Evolutionary conservation across 148 eudicot genomes (phyloP).

Genomic region (Arbutus unedo): DNA sequence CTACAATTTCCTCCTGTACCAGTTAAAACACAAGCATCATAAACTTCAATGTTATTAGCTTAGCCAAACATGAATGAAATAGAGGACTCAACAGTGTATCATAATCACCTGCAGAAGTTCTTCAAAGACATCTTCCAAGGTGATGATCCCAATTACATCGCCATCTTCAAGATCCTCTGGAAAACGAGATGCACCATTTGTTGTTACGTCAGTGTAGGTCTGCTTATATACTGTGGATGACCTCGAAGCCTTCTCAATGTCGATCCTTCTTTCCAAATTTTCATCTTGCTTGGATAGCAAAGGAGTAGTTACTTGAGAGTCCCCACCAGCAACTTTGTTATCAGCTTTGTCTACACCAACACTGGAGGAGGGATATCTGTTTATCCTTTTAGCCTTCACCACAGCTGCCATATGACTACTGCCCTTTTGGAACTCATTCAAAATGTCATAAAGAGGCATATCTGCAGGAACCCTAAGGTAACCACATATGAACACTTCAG

Average conservation of each 20-base stretch:
- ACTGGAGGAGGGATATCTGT: slow-evolving; percentile 28
- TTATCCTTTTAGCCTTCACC: slow-evolving; percentile 59
- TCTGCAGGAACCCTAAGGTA: slow-evolving; percentile 80
- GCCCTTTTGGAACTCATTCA: slow-evolving; percentile 95
- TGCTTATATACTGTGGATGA: slow-evolving; percentile 20
- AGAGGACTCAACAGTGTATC: neutral
- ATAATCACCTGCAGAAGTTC: slow-evolving; percentile 83
- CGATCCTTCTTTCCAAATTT: slow-evolving; percentile 49
- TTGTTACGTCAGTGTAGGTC: slow-evolving; percentile 17
- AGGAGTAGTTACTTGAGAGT: slow-evolving; percentile 53
- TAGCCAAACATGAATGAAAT: neutral
- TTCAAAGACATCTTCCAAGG: slow-evolving; percentile 98
- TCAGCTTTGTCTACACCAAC: slow-evolving; percentile 37
- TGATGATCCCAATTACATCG: slow-evolving; percentile 90
- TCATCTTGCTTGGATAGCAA: slow-evolving; percentile 48
- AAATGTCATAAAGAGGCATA: slow-evolving; percentile 97
- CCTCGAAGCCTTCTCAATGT: slow-evolving; percentile 57
- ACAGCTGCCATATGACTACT: slow-evolving; percentile 99
- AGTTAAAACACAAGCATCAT: slow-evolving; percentile 15
- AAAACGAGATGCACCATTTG: slow-evolving; percentile 31
- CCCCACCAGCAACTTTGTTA: slow-evolving; percentile 18
- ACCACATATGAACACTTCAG: neutral
- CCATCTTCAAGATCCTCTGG: slow-evolving; percentile 76
- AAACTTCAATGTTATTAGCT: neutral
- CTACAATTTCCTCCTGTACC: slow-evolving; percentile 94